A percentile compares a stretch with the other conserved stretches of the same genome.
Evolutionary conservation across 768 basidiomycete genomes (phyloP).

Genomic region (Crepidotus variabilis): DNA sequence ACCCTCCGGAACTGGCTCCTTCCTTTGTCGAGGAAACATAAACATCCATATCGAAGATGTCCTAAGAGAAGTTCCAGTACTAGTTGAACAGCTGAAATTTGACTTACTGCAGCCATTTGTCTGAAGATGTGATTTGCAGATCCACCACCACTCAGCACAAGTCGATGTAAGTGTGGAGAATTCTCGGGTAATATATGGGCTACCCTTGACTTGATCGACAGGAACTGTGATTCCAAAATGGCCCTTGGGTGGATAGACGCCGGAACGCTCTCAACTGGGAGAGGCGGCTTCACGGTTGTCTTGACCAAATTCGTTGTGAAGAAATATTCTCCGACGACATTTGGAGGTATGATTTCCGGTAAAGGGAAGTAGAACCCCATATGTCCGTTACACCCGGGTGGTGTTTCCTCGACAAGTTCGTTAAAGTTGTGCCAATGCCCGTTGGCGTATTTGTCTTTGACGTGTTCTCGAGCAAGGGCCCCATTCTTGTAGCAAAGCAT

Average conservation of each 20-base stretch:
- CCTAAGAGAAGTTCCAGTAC: conserved; percentile 25
- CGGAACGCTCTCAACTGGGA: conserved; percentile 36
- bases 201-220: conserved; percentile 75
- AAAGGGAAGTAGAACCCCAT: conserved; percentile 80
- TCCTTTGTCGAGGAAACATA: conserved; percentile 66
- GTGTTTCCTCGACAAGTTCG: conserved; percentile 48
- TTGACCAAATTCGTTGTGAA: conserved; percentile 37
- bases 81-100: background rate
- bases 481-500: conserved; percentile 95
- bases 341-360: conserved; percentile 84
- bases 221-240: conserved; percentile 81
- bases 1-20: conserved; percentile 71
- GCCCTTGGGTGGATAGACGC: conserved; percentile 59
- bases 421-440: conserved; percentile 71
- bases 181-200: conserved; percentile 60
- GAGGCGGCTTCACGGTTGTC: conserved; percentile 20
- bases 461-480: conserved; percentile 73
- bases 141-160: conserved; percentile 78
- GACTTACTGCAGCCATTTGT: conserved; percentile 59
- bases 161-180: conserved; percentile 52
- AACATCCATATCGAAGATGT: conserved; percentile 75
- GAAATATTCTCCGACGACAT: conserved; percentile 67
- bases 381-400: conserved; percentile 55
- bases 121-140: conserved; percentile 70
- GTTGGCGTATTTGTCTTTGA: conserved; percentile 62